These are phyloP conservation scores for Penicillium egyptiacum DNA, from an alignment of 495 filamentous ascomycete genomes.

Conservation along the genomic window DNA sequence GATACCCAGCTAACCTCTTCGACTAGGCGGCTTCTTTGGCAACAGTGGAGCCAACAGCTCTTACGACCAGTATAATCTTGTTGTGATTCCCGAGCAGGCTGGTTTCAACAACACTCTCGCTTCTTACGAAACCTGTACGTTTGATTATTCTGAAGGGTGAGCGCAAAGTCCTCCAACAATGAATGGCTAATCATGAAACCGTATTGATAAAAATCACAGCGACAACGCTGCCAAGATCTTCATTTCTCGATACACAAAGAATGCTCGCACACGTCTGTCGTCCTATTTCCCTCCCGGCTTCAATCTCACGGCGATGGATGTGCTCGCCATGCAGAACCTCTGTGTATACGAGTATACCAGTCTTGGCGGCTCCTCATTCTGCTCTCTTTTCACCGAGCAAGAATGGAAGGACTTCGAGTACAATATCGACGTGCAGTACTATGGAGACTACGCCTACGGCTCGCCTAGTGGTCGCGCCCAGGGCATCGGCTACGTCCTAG, in stretches of 20 bases:
- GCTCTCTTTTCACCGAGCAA: slow-evolving; percentile 55
- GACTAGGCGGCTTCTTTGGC: slow-evolving; percentile 40
- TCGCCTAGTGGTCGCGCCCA: slow-evolving; percentile 61
- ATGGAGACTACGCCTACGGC: slow-evolving; percentile 57
- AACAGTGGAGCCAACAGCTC: slow-evolving; percentile 42
- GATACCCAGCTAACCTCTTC: slow-evolving; percentile 7
- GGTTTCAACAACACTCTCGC: slow-evolving; percentile 53
- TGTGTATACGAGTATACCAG: slow-evolving; percentile 35
- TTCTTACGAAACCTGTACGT: slow-evolving; percentile 42
- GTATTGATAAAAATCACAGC: slow-evolving; percentile 10
- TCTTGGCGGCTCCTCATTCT: slow-evolving; percentile 43
- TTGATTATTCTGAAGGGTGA: slow-evolving; percentile 25
- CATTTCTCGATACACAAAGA: slow-evolving; percentile 28
- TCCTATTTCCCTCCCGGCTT: slow-evolving; percentile 37
- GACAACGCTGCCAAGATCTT: slow-evolving; percentile 27
- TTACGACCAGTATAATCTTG: slow-evolving; percentile 43
- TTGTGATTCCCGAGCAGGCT: slow-evolving; percentile 48
- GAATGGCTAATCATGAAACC: not conserved
- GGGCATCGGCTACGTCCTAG: slow-evolving; percentile 63
- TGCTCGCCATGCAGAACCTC: slow-evolving; percentile 53
- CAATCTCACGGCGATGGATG: slow-evolving; percentile 51
- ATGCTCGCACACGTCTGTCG: slow-evolving; percentile 28
- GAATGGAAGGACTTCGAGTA: slow-evolving; percentile 59
- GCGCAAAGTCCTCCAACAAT: slow-evolving; percentile 3
- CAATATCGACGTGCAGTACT: slow-evolving; percentile 59